Percentiles rank a stretch among this genome's conserved stretches.
Evolutionary conservation across 257 asterid genomes (phyloP).

Genomic region (Rauvolfia tetraphylla): DNA sequence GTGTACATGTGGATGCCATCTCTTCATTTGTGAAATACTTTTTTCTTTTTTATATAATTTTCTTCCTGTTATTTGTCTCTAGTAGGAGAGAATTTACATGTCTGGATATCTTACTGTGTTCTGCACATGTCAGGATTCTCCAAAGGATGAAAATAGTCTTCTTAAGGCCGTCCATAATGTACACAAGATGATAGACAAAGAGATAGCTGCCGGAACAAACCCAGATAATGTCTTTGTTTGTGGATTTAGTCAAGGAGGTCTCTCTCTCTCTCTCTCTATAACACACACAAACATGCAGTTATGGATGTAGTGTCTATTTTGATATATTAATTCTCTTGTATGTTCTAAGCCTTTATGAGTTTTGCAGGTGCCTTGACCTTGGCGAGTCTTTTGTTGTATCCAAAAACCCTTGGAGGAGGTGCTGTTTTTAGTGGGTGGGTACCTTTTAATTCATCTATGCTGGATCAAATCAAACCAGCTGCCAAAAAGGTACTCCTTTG

Average conservation of each 20-base stretch:
- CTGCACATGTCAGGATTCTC: constrained; percentile 57
- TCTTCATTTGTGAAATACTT: background rate
- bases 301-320: background rate
- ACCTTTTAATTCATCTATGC: constrained; percentile 66
- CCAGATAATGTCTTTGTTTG: constrained; percentile 75
- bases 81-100: background rate
- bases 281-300: constrained; percentile 1
- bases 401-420: constrained; percentile 91
- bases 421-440: constrained; percentile 98
- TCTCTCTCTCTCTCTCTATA: constrained; percentile 18
- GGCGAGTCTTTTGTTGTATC: constrained; percentile 87
- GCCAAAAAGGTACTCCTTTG: constrained; percentile 61
- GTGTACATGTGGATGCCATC: background rate
- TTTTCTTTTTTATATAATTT: background rate
- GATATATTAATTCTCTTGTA: constrained; percentile 8
- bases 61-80: background rate
- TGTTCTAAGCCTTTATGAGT: constrained; percentile 12
- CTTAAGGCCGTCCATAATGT: constrained; percentile 79
- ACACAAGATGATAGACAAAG: constrained; percentile 80
- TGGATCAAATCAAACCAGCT: constrained; percentile 58
- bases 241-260: constrained; percentile 99
- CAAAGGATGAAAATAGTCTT: constrained; percentile 61
- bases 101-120: background rate
- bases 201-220: constrained; percentile 68
- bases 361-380: constrained; percentile 80